Conservation (phyloP, 768 basidiomycete species). For the Coprinellus aureogranulatus region DNA sequence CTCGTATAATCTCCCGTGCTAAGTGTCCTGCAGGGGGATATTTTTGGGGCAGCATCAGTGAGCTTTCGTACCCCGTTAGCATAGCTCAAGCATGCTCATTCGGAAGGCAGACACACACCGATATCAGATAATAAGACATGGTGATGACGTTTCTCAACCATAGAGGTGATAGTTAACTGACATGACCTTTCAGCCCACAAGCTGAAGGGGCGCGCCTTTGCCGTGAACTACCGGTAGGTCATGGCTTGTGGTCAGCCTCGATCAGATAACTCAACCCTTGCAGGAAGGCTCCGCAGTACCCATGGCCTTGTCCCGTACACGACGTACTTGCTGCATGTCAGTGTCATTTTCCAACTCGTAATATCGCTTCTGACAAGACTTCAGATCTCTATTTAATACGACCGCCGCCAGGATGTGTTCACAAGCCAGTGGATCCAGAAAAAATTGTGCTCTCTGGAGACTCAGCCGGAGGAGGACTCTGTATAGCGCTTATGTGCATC, state of each 20-base stretch:
- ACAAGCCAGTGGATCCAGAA: slow-evolving; percentile 59
- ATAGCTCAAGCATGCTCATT: too few relatives aligned
- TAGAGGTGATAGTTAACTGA: too few relatives aligned
- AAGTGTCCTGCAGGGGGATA: slow-evolving; percentile 47
- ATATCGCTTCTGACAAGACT: too few relatives aligned
- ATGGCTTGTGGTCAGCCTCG: too few relatives aligned
- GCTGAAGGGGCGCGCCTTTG: slow-evolving; percentile 66
- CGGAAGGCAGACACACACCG: slow-evolving; percentile 47
- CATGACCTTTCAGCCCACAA: slow-evolving; percentile 50
- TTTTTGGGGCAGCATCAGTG: slow-evolving; percentile 58
- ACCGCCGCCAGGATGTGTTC: slow-evolving; percentile 62
- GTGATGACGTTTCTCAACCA: slow-evolving; percentile 22
- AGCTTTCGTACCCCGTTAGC: slow-evolving; percentile 36
- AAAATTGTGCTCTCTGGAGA: slow-evolving; percentile 79
- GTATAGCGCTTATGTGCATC: slow-evolving; percentile 56
- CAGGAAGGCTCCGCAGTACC: slow-evolving; percentile 81
- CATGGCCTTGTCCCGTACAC: slow-evolving; percentile 75
- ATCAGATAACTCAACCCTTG: too few relatives aligned
- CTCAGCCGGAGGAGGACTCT: slow-evolving; percentile 72
- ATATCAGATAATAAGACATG: slow-evolving; percentile 58
- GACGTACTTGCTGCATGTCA: slow-evolving; percentile 74
- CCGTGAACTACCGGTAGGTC: slow-evolving; percentile 49
- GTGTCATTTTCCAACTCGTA: not conserved
- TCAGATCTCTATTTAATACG: slow-evolving; percentile 71
- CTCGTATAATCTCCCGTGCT: not conserved